phyloP scores from a whole-genome alignment of 352 stramenopile genomes.

The Phytophthora macrochlamydospora region DNA sequence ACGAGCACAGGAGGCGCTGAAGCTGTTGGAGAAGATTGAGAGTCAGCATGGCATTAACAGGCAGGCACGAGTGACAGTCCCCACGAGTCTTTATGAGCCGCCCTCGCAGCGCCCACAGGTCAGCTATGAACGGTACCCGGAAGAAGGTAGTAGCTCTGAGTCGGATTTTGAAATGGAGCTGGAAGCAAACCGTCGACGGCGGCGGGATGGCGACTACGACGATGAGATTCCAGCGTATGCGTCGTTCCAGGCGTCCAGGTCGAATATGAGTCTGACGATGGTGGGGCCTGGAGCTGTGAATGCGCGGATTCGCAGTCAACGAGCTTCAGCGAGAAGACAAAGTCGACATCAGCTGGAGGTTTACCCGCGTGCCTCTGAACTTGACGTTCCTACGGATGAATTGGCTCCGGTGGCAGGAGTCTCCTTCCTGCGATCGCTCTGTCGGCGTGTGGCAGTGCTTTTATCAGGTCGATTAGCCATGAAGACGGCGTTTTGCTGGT shows the following conservation, averaged over 20 bases:
- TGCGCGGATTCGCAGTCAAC: slow-evolving; percentile 22
- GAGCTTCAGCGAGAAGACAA: slow-evolving; percentile 29
- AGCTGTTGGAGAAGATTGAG: slow-evolving; percentile 62
- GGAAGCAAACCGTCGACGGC: slow-evolving; percentile 7
- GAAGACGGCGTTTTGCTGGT: slow-evolving; percentile 54
- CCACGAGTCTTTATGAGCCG: slow-evolving; percentile 65
- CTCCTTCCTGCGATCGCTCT: slow-evolving; percentile 43
- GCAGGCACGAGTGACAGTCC: slow-evolving; percentile 55
- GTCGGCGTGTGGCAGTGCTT: slow-evolving; percentile 48
- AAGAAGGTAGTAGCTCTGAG: slow-evolving; percentile 25
- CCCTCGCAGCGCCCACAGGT: slow-evolving; percentile 37
- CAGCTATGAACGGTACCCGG: slow-evolving; percentile 28
- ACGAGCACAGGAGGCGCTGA: slow-evolving; percentile 59
- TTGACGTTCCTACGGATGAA: slow-evolving; percentile 27
- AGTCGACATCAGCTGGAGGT: slow-evolving; percentile 15
- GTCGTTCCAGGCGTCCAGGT: background rate
- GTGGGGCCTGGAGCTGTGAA: slow-evolving; percentile 20
- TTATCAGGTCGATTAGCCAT: slow-evolving; percentile 41
- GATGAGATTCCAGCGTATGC: slow-evolving; percentile 3
- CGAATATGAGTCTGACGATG: slow-evolving; percentile 19
- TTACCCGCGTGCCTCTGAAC: slow-evolving; percentile 23
- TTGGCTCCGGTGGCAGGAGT: slow-evolving; percentile 32
- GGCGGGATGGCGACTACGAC: slow-evolving; percentile 3
- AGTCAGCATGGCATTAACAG: slow-evolving; percentile 58
- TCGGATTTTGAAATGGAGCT: slow-evolving; percentile 30